Evolutionary conservation across 352 stramenopile species (phyloP).

Genomic region (Peronosclerospora sorghi): DNA sequence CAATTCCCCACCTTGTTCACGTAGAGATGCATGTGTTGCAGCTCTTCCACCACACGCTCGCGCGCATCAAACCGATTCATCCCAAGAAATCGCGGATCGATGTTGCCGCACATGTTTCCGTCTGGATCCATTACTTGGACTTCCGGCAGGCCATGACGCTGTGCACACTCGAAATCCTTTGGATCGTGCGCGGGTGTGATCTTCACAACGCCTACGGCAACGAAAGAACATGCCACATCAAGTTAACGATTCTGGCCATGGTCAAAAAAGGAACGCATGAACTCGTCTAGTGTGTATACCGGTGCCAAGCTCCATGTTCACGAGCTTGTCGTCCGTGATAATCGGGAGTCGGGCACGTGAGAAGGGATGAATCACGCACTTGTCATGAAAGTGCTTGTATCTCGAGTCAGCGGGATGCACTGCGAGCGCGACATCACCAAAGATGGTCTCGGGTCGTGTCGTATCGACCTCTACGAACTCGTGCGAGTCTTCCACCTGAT

Average conservation of each 20-base stretch:
- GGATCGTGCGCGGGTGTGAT: conserved; percentile 99
- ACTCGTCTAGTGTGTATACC: conserved; percentile 66
- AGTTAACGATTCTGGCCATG: neutral
- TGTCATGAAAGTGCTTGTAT: conserved; percentile 94
- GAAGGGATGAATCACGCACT: conserved; percentile 93
- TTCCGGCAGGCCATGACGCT: conserved; percentile 87
- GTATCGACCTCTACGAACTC: conserved; percentile 91
- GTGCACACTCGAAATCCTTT: conserved; percentile 99
- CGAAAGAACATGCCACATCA: neutral
- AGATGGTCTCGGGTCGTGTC: conserved; percentile 97
- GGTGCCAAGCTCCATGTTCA: conserved; percentile 98
- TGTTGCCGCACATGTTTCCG: conserved; percentile 52
- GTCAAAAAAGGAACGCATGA: neutral
- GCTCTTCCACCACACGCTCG: conserved; percentile 83
- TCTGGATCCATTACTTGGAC: conserved; percentile 63
- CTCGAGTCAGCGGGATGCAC: conserved; percentile 92
- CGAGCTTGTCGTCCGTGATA: conserved; percentile 89
- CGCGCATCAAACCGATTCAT: conserved; percentile 94
- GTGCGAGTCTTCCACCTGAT: conserved; percentile 49
- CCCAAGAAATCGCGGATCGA: conserved; percentile 82
- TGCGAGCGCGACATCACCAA: conserved; percentile 96
- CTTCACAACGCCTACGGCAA: conserved; percentile 65
- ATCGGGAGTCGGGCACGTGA: conserved; percentile 86
- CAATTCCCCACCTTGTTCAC: conserved; percentile 94
- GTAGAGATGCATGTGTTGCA: conserved; percentile 80